phyloP scores from a whole-genome alignment of 2,329 filamentous ascomycete species.

The Colletotrichum echinochloae region DNA sequence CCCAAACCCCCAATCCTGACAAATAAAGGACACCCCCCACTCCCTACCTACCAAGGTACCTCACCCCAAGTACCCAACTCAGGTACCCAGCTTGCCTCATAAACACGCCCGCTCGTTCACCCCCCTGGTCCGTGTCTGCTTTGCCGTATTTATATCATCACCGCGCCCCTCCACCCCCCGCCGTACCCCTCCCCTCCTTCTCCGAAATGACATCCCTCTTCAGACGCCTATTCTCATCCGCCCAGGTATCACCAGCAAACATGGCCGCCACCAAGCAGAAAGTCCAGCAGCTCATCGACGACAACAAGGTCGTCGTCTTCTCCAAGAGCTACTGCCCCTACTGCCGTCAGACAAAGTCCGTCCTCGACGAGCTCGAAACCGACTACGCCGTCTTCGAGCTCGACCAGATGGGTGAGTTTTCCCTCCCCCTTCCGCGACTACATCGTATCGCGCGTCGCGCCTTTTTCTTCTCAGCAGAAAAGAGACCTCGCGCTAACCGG shows the following conservation, averaged over 20 bases:
- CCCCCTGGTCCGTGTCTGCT: no score
- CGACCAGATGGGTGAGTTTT: conserved; percentile 80
- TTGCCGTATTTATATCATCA: conserved; percentile 22
- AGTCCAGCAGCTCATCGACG: conserved; percentile 87
- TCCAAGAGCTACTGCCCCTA: conserved; percentile 97
- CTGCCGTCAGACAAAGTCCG: conserved; percentile 82
- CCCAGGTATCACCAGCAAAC: conserved; percentile 64
- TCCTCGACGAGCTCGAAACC: conserved; percentile 76
- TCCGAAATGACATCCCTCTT: conserved; percentile 71
- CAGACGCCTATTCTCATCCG: conserved; percentile 75
- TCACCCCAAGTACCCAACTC: no score
- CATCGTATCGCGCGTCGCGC: no score
- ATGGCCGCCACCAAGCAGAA: conserved; percentile 89
- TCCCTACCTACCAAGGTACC: no score
- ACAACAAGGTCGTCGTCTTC: conserved; percentile 94
- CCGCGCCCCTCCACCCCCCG: neutral
- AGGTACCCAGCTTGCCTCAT: no score
- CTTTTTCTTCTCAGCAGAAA: no score
- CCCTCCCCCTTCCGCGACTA: neutral
- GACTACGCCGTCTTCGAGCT: conserved; percentile 84
- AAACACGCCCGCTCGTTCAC: no score
- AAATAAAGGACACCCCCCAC: no score
- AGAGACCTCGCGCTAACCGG: conserved; percentile 41
- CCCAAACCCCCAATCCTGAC: no score
- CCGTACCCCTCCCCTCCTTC: neutral